Conservation (phyloP, 2,329 filamentous ascomycete species). For the Epichloe sylvatica region DNA sequence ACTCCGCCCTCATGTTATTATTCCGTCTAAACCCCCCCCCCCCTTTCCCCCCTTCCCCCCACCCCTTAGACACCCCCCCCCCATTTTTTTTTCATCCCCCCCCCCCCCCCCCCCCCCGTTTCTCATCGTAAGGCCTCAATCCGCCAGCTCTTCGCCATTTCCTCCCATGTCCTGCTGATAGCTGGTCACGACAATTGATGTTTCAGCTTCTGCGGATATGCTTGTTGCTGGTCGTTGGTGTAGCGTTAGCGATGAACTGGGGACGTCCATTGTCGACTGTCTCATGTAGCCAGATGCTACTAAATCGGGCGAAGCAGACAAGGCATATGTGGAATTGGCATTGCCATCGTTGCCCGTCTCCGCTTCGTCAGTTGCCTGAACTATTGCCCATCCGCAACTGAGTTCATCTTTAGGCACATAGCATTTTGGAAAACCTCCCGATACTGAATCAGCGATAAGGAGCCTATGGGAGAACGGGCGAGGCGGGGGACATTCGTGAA, state of each 20-base stretch:
- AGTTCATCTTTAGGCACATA: slow-evolving; percentile 1
- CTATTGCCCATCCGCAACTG: slow-evolving; percentile 7
- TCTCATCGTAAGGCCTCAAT: neutral
- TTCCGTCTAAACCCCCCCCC: too few species aligned
- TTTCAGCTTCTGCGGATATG: neutral
- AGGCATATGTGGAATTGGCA: neutral
- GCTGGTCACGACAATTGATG: neutral
- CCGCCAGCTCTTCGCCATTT: neutral
- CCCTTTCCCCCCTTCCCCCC: too few species aligned
- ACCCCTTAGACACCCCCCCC: too few species aligned
- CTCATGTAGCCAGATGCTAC: neutral
- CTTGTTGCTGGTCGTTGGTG: neutral
- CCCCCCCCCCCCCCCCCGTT: too few species aligned
- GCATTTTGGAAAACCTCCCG: neutral
- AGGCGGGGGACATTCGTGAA: neutral
- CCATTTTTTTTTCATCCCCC: too few species aligned
- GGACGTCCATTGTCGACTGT: neutral
- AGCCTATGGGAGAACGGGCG: neutral
- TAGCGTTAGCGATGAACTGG: neutral
- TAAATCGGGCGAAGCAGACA: neutral
- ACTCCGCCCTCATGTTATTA: too few species aligned
- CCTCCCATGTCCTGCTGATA: neutral
- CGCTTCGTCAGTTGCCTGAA: slow-evolving; percentile 1
- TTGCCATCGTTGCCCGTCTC: neutral
- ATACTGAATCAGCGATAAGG: neutral